Evolutionary conservation across 192 early-diverging fungal genomes (phyloP).

Genomic region (Backusella tuberculispora): DNA sequence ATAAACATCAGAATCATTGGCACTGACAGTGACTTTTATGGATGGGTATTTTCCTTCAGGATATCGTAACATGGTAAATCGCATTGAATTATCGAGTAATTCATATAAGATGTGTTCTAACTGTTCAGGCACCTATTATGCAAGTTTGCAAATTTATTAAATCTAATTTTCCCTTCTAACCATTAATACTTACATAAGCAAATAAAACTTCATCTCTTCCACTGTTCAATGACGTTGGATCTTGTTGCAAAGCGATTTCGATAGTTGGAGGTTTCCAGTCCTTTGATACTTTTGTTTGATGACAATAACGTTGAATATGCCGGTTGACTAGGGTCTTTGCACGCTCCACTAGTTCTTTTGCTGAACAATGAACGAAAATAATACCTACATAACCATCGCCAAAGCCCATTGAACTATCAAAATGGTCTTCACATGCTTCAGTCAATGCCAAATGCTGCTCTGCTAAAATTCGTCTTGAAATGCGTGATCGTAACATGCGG

Average conservation of each 20-base stretch:
- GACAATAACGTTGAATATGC: constrained; percentile 3
- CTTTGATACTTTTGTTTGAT: background rate
- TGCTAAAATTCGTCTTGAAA: constrained; percentile 87
- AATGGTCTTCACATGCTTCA: constrained; percentile 56
- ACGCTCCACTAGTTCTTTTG: constrained; percentile 51
- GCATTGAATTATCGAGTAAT: constrained; percentile 86
- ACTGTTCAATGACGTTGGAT: background rate
- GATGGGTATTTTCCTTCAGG: constrained; percentile 61
- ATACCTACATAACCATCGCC: constrained; percentile 69
- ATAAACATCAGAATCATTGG: constrained; percentile 72
- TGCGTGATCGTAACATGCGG: constrained; percentile 86
- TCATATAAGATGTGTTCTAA: constrained; percentile 94
- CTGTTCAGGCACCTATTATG: constrained; percentile 69
- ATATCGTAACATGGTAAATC: constrained; percentile 66
- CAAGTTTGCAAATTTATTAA: background rate
- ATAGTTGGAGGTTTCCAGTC: background rate
- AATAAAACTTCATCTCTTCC: constrained; percentile 28
- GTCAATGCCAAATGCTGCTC: constrained; percentile 92
- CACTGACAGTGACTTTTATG: constrained; percentile 84
- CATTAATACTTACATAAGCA: constrained; percentile 32
- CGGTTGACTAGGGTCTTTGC: constrained; percentile 23
- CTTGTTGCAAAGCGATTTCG: constrained; percentile 8
- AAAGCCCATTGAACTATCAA: constrained; percentile 42
- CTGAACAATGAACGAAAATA: constrained; percentile 67
- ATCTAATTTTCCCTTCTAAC: background rate